Percentiles rank a stretch among this genome's conserved stretches.
phyloP scores from a whole-genome alignment of 2,329 filamentous ascomycete genomes.

The Microcyclospora tardicrescens region DNA sequence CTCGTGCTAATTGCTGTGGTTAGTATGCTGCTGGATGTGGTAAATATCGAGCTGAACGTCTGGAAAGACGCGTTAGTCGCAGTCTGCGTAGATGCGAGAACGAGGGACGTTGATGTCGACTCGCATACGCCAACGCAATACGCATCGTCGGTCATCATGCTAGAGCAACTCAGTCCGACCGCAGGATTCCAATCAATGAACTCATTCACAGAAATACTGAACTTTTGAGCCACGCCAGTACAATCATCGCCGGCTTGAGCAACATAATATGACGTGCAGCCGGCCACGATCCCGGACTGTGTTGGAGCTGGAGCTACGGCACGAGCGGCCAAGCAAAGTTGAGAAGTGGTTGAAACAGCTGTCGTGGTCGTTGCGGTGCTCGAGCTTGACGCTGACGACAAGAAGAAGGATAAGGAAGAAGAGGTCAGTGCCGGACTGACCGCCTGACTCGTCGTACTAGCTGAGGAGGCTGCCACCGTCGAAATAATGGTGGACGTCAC shows the following conservation, averaged over 20 bases:
- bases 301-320: slow-evolving; percentile 9
- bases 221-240: slow-evolving; percentile 8
- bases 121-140: slow-evolving; percentile 16
- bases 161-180: slow-evolving; percentile 11
- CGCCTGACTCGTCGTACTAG: too few species aligned
- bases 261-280: slow-evolving; percentile 16
- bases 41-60: neutral
- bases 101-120: too few species aligned
- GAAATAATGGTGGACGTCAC: too few species aligned
- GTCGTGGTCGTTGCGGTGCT: slow-evolving; percentile 1
- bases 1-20: slow-evolving; percentile 1
- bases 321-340: too few species aligned
- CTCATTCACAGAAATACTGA: slow-evolving; percentile 8
- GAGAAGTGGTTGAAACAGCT: slow-evolving; percentile 5
- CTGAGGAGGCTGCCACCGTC: too few species aligned
- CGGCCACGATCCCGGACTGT: slow-evolving; percentile 11
- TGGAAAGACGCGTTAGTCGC: neutral
- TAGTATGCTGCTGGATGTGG: slow-evolving; percentile 1
- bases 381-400: neutral
- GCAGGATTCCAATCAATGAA: slow-evolving; percentile 18
- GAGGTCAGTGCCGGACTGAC: too few species aligned
- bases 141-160: slow-evolving; percentile 11
- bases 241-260: slow-evolving; percentile 14
- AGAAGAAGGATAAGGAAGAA: neutral
- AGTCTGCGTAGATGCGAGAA: neutral